Conservation (phyloP, 2,329 filamentous ascomycete species). For the Leptographium wingfieldii region DNA sequence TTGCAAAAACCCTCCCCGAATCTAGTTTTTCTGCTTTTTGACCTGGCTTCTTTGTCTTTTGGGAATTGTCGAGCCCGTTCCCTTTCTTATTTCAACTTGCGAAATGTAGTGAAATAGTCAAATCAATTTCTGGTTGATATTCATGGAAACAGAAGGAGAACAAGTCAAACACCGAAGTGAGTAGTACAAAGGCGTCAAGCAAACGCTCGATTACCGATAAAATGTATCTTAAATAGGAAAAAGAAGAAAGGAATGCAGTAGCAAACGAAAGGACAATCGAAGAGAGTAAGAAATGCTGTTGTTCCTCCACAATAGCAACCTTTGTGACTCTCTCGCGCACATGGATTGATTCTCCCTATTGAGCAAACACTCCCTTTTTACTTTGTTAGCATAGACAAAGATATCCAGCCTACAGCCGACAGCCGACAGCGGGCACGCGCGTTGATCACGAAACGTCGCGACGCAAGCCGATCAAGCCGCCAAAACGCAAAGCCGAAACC, state of each 20-base stretch:
- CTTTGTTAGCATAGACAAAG: neutral
- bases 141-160: conserved; percentile 8
- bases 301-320: conserved; percentile 6
- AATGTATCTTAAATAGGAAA: conserved; percentile 1
- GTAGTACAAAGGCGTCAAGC: conserved; percentile 7
- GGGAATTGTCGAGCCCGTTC: conserved; percentile 8
- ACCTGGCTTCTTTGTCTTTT: neutral
- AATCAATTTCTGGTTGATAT: conserved; percentile 14
- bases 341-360: conserved; percentile 3
- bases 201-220: conserved; percentile 1
- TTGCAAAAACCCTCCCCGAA: neutral
- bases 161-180: conserved; percentile 1
- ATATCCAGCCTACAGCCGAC: neutral
- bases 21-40: neutral
- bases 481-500: neutral
- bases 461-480: neutral
- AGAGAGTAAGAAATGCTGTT: conserved; percentile 2
- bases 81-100: conserved; percentile 20
- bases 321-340: neutral
- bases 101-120: conserved; percentile 13
- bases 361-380: neutral
- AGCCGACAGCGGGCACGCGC: neutral
- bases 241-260: conserved; percentile 1
- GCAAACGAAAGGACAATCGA: neutral
- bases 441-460: neutral